phyloP scores from a whole-genome alignment of 163 green algal genomes.

The Chloromonas sp. region DNA sequence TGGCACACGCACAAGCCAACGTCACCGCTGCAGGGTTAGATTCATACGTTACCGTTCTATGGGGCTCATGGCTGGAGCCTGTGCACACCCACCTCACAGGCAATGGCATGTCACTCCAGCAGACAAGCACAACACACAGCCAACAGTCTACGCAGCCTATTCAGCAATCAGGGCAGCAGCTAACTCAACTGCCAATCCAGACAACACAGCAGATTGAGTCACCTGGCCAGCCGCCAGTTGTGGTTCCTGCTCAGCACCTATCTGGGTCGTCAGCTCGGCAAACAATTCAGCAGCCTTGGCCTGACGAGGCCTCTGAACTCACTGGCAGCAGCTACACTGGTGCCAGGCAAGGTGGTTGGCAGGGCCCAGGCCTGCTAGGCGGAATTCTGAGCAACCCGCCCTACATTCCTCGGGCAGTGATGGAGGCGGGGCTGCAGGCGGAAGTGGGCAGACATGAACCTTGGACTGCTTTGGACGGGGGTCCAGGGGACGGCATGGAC shows the following conservation, averaged over 20 bases:
- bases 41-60: conserved; percentile 15
- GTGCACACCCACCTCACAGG: conserved; percentile 12
- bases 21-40: conserved; percentile 8
- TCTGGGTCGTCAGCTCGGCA: too few relatives aligned
- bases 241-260: too few relatives aligned
- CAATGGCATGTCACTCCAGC: not conserved
- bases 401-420: conserved; percentile 68
- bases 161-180: not conserved
- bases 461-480: not conserved
- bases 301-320: too few relatives aligned
- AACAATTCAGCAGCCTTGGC: too few relatives aligned
- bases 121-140: not conserved
- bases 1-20: conserved; percentile 59
- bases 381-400: conserved; percentile 86
- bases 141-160: not conserved
- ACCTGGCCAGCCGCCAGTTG: too few relatives aligned
- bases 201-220: not conserved
- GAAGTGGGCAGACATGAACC: conserved; percentile 34
- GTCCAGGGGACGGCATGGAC: not conserved
- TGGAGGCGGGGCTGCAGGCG: conserved; percentile 58
- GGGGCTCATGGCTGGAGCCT: conserved; percentile 55
- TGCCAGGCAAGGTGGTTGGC: conserved; percentile 32
- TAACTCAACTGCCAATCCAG: not conserved
- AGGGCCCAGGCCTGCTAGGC: conserved; percentile 50
- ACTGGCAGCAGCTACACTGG: too few relatives aligned